Evolutionary conservation across 2,329 filamentous ascomycete genomes (phyloP), one percentile per base, ranked within the genome.

Genomic region (Fusarium sp.): DNA sequence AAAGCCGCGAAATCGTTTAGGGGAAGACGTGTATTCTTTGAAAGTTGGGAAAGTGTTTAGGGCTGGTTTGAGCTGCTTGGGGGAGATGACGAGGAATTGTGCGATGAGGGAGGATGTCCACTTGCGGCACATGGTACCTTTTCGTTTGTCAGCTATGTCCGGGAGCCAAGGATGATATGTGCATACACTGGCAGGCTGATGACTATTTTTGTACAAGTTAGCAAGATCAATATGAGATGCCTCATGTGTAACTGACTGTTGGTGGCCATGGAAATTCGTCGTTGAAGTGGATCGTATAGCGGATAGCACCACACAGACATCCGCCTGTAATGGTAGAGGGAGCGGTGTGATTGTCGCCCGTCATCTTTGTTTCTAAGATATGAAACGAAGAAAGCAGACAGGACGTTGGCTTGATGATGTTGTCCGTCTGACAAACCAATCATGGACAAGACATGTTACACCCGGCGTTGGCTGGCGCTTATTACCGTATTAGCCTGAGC

Each of bases 111-210:
- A 62, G 8, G 59, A 61, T 11, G 59, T 61, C 59, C 59, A 62
- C 10, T 62, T 62, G 34, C 59, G 52, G 13, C 59, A 62, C 57
- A 61, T 62, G 12, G 59, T 61, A 10, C 59, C 59, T 62, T 28
- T 13, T 9, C 15, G n/a, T n/a, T 44, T 22, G 54, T 31, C 9
- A 29, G 12, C 28, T 10, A 28, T 42, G 9, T 2, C n/a, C n/a
- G 24, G 6, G 13, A n/a, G 7, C 24, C 7, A 39, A 3, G 5
- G 9, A 10, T 7, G 11, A 2, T 24, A 28, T 19, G 5, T 31
- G 15, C 46, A 10, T 41, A 61, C 57, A 62, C 10, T 62, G 59
- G 34, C 59, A 62, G 5, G 57, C 42, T 7, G 59, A 62, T 8
- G 59, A 61, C 59, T 62, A 19, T 12, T 24, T 3, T 4, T 1